phyloP scores from a whole-genome alignment of 495 filamentous ascomycete species.

The Lepraria neglecta region DNA sequence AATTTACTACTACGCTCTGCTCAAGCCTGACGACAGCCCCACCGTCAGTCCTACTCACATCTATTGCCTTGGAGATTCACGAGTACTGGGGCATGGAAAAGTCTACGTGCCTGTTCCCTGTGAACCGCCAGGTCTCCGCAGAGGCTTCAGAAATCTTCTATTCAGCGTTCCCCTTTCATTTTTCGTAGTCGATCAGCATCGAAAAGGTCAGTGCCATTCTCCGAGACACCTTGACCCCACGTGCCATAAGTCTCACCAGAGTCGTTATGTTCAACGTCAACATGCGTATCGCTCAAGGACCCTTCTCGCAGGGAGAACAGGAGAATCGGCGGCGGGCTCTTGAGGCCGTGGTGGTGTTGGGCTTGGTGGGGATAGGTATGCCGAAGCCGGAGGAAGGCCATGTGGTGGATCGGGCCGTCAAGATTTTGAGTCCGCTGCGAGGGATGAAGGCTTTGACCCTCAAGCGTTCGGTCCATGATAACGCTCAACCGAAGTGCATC shows the following conservation, averaged over 20 bases:
- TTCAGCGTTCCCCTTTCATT: neutral
- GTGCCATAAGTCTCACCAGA: neutral
- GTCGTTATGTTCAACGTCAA: neutral
- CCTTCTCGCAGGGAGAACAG: neutral
- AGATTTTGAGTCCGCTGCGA: neutral
- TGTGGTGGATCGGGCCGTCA: neutral
- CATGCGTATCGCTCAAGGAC: neutral
- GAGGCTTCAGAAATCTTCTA: neutral
- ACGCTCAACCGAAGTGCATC: neutral
- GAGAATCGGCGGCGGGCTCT: neutral
- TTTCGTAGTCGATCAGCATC: neutral
- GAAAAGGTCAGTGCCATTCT: neutral
- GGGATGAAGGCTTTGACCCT: neutral
- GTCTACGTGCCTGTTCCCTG: neutral
- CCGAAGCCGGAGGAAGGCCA: neutral
- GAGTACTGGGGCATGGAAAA: neutral
- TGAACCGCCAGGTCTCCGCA: neutral
- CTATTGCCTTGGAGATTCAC: neutral
- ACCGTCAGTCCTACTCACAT: neutral
- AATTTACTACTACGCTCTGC: conserved; percentile 2
- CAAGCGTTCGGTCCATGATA: neutral
- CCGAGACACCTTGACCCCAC: neutral
- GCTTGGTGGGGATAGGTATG: neutral
- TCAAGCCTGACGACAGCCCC: neutral
- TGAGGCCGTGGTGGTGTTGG: neutral